These are phyloP conservation scores for Plectosphaerella plurivora DNA, from an alignment of 2,329 filamentous ascomycete species.

Conservation along the genomic window DNA sequence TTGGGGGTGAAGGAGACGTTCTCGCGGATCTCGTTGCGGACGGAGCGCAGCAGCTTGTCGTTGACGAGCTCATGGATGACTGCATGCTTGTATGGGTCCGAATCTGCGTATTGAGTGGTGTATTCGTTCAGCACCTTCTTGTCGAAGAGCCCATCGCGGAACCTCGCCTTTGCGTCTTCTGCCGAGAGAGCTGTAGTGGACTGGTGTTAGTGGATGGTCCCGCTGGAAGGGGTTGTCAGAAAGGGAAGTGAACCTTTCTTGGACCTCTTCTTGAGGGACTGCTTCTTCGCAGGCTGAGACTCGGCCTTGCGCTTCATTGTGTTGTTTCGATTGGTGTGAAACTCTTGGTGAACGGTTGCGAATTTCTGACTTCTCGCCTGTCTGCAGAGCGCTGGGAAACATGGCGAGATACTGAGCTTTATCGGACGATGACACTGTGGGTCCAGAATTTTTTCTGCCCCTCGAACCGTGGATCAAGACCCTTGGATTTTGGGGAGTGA, in stretches of 20 bases:
- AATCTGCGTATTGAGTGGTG: constrained; percentile 57
- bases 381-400: neutral
- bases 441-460: neutral
- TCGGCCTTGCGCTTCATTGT: constrained; percentile 60
- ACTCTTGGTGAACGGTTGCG: too few relatives aligned
- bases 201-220: constrained; percentile 9
- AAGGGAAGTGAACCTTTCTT: constrained; percentile 35
- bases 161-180: constrained; percentile 51
- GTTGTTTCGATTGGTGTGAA: constrained; percentile 3
- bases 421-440: constrained; percentile 1
- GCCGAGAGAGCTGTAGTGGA: constrained; percentile 34
- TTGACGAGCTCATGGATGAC: constrained; percentile 82
- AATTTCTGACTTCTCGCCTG: neutral
- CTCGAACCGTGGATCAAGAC: neutral
- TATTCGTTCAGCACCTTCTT: constrained; percentile 53
- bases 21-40: constrained; percentile 82
- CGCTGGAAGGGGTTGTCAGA: neutral
- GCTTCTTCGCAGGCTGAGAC: constrained; percentile 35
- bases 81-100: constrained; percentile 80
- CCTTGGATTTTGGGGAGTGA: neutral
- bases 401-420: constrained; percentile 1
- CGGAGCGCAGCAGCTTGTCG: constrained; percentile 74
- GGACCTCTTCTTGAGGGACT: constrained; percentile 42
- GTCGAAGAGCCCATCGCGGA: constrained; percentile 64
- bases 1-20: constrained; percentile 96